These are phyloP conservation scores for Fomitopsis palustris DNA, from an alignment of 1,284 basidiomycete genomes.

Conservation along the genomic window DNA sequence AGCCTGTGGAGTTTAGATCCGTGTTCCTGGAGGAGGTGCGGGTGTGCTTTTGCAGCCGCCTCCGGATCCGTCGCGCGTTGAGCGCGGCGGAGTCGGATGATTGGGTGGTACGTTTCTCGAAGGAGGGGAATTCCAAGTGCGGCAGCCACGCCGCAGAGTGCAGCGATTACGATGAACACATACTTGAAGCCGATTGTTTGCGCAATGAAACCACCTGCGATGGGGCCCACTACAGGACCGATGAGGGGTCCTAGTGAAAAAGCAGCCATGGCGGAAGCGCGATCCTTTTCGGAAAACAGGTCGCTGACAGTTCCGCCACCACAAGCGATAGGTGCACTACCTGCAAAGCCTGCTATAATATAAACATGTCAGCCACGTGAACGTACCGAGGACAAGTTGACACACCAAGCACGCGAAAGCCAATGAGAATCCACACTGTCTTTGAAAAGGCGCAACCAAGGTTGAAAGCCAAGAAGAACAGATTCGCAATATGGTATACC, in stretches of 20 bases:
- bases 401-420: slow-evolving; percentile 69
- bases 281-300: slow-evolving; percentile 57
- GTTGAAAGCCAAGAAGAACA: slow-evolving; percentile 65
- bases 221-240: slow-evolving; percentile 56
- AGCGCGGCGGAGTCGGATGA: slow-evolving; percentile 48
- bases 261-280: slow-evolving; percentile 65
- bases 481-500: slow-evolving; percentile 68
- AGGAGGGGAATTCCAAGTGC: slow-evolving; percentile 51
- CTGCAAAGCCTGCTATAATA: slow-evolving; percentile 55
- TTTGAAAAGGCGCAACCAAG: slow-evolving; percentile 68
- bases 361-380: not conserved
- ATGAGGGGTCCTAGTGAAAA: slow-evolving; percentile 64
- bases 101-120: slow-evolving; percentile 60
- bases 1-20: slow-evolving; percentile 34
- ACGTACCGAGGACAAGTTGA: no score
- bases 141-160: slow-evolving; percentile 38
- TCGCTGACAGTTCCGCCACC: slow-evolving; percentile 63
- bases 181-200: slow-evolving; percentile 55
- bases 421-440: slow-evolving; percentile 52
- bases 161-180: slow-evolving; percentile 58
- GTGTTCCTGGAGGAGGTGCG: slow-evolving; percentile 31
- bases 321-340: slow-evolving; percentile 57
- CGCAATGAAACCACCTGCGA: slow-evolving; percentile 61
- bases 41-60: slow-evolving; percentile 29
- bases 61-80: slow-evolving; percentile 32